These are phyloP conservation scores for Phytophthora tubulina DNA, from an alignment of 352 stramenopile genomes.

Conservation along the genomic window DNA sequence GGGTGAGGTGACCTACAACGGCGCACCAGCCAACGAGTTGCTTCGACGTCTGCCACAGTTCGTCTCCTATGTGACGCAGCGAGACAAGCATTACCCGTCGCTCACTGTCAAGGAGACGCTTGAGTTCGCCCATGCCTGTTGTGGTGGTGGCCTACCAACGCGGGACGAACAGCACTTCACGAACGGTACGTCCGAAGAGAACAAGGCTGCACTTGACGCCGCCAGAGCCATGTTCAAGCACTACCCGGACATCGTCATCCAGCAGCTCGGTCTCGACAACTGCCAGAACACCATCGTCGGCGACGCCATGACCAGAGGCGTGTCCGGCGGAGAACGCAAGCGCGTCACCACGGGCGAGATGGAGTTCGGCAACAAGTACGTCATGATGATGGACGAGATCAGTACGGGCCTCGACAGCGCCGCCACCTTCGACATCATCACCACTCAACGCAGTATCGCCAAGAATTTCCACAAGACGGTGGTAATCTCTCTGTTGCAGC, in stretches of 20 bases:
- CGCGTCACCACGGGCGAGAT: constrained; percentile 82
- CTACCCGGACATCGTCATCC: constrained; percentile 55
- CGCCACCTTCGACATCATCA: constrained; percentile 73
- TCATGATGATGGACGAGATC: constrained; percentile 91
- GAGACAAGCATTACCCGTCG: constrained; percentile 50
- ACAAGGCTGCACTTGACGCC: constrained; percentile 36
- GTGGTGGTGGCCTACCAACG: constrained; percentile 42
- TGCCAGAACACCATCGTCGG: constrained; percentile 77
- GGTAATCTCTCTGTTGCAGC: constrained; percentile 89
- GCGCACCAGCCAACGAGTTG: constrained; percentile 17
- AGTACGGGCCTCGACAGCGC: constrained; percentile 73
- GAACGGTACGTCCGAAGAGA: constrained; percentile 41
- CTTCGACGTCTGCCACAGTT: constrained; percentile 42
- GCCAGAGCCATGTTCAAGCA: constrained; percentile 42
- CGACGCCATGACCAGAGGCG: constrained; percentile 66
- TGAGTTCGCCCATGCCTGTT: constrained; percentile 49
- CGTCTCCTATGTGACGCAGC: constrained; percentile 49
- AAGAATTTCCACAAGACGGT: constrained; percentile 60
- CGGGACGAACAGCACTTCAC: constrained; percentile 28
- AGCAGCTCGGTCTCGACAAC: constrained; percentile 59
- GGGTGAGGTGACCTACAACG: constrained; percentile 59
- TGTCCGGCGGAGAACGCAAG: constrained; percentile 81
- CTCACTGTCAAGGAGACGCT: constrained; percentile 69
- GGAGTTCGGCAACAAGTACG: constrained; percentile 84
- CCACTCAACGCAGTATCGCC: constrained; percentile 55